A percentile compares a stretch with the other conserved stretches of the same genome.
Evolutionary conservation across 2,329 filamentous ascomycete genomes (phyloP).

Genomic region (Pseudogymnoascus sp.): DNA sequence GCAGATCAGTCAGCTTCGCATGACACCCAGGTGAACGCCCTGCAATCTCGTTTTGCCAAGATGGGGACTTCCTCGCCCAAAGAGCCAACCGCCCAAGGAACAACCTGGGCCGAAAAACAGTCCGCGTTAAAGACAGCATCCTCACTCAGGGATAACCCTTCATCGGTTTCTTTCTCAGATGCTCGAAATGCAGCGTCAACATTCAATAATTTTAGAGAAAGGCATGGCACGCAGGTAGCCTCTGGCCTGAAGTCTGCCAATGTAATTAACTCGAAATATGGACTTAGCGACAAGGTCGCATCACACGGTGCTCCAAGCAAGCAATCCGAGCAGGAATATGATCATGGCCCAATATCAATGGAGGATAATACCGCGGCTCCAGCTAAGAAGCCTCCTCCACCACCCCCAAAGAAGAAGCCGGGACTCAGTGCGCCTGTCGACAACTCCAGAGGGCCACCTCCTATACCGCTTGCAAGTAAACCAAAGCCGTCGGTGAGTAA

Average conservation of each 20-base stretch:
- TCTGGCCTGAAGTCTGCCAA: conserved; percentile 38
- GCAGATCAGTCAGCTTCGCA: conserved; percentile 13
- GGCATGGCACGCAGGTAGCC: conserved; percentile 51
- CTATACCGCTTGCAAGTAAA: conserved; percentile 23
- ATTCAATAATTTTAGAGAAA: conserved; percentile 49
- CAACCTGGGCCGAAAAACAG: conserved; percentile 47
- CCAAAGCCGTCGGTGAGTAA: conserved; percentile 28
- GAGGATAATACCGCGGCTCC: conserved; percentile 13
- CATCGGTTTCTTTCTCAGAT: conserved; percentile 43
- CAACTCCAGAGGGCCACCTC: conserved; percentile 20
- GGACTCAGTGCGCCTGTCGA: conserved; percentile 20
- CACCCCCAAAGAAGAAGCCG: conserved; percentile 26
- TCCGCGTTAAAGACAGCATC: conserved; percentile 43
- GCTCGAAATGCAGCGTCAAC: conserved; percentile 42
- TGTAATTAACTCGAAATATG: conserved; percentile 27
- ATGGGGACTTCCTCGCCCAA: conserved; percentile 26
- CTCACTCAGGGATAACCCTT: conserved; percentile 41
- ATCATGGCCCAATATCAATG: conserved; percentile 12
- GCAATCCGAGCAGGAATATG: conserved; percentile 9
- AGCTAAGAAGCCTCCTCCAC: conserved; percentile 30
- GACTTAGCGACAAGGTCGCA: conserved; percentile 25
- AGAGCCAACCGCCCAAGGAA: conserved; percentile 33
- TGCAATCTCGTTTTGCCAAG: conserved; percentile 29
- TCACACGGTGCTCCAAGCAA: conserved; percentile 15
- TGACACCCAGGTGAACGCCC: conserved; percentile 25